Base-by-base conservation (phyloP, 2,329 filamentous ascomycete genomes). In the Drechslerella dactyloides region DNA sequence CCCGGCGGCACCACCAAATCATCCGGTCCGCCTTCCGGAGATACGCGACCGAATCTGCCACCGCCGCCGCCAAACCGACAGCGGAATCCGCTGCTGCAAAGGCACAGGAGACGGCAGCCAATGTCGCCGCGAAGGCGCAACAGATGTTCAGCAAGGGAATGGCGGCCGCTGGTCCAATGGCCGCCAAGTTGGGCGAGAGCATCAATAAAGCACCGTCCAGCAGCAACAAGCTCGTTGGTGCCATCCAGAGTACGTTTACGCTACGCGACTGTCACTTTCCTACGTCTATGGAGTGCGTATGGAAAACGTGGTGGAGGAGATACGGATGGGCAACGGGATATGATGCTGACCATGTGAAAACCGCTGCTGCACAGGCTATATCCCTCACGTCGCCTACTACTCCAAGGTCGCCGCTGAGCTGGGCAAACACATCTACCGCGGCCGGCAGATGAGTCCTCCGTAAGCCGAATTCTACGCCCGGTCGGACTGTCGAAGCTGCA, bases 381-480 rank as follows among this genome's bases (percentile, higher is more conserved):
- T 93, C 76, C 94, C 94, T 77, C 88, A 88, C 74, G 89, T 92
- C 75, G 80, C 96, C 80, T 97, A 97, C 87, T 99, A 97, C 85
- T 88, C 89, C 78, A 90, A 88, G 81, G 93, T 97, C 79, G 90
- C 85, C 77, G 83, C 93, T 75, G 94, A 99, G 85, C 85, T 97
- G 73, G 86, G 85, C 80, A 96, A 90, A 85, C 85, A 97, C 76
- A 87, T 97, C 76, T 91, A 92, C 84, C 86, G 87, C 78, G 88
- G 87, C 81, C 92, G 93, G 82, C 90, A 90, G 83, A 97, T 99
- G 92, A 84, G 85, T 79, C 92, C 91, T 82, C 94, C 94, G 94
- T 99, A 90, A 87, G 93, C 84, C 53, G 51, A 55, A 63, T 37
- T 46, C 17, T 23, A 7, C 4, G 27, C 11, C 21, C 7, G 5